Evolutionary conservation across 495 filamentous ascomycete species (phyloP).

Genomic region (Penicillium cataractarum): DNA sequence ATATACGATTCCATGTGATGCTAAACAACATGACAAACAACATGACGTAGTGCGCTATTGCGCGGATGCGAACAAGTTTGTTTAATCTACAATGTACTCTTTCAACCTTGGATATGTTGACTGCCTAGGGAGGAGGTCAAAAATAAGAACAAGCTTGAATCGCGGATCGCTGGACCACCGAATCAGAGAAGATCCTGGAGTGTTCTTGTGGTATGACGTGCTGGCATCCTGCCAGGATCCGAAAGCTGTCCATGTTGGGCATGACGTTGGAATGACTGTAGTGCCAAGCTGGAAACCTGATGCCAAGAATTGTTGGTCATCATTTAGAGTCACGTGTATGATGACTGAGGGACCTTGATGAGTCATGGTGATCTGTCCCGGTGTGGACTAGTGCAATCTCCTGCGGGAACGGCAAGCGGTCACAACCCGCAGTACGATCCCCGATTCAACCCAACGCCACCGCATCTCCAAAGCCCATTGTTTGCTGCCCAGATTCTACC

Average conservation of each 20-base stretch:
- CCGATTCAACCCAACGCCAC: constrained; percentile 5
- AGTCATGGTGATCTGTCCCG: not conserved
- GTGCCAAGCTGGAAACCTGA: constrained; percentile 1
- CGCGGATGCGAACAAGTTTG: constrained; percentile 10
- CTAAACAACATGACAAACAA: constrained; percentile 9
- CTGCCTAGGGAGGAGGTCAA: not conserved
- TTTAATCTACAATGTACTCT: not conserved
- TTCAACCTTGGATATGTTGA: not conserved
- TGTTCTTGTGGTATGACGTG: constrained; percentile 1
- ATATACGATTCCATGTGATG: constrained; percentile 11
- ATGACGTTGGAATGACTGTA: constrained; percentile 10
- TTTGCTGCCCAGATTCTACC: constrained; percentile 12
- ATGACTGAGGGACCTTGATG: too few relatives aligned
- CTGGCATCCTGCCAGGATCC: not conserved
- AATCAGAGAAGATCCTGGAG: not conserved
- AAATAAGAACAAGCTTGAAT: constrained; percentile 4
- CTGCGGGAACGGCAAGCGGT: not conserved
- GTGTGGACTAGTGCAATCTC: not conserved
- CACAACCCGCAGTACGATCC: not conserved
- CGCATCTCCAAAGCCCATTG: not conserved
- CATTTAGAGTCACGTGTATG: not conserved
- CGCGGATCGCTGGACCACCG: not conserved
- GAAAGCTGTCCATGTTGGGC: not conserved
- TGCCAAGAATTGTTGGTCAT: not conserved
- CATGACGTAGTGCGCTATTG: constrained; percentile 17